Conservation (phyloP, 1,139 yeast genomes). For the Blastobotrys serpentis region DNA sequence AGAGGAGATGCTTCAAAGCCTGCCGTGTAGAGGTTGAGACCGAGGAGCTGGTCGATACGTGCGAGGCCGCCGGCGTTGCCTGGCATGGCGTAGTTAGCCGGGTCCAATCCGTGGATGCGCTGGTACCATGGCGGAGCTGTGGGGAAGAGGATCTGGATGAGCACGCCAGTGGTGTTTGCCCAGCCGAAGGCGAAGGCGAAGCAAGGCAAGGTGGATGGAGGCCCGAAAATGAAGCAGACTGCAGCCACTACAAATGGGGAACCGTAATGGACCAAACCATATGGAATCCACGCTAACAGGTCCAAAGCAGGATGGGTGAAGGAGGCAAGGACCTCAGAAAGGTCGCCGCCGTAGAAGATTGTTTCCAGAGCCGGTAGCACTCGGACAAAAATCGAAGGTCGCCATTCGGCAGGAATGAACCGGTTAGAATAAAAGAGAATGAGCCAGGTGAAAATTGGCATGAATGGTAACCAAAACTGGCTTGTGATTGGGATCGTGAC, state of each 20-base stretch:
- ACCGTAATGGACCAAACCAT: slow-evolving; percentile 86
- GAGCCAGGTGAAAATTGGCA: slow-evolving; percentile 88
- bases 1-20: slow-evolving; percentile 86
- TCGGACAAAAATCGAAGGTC: slow-evolving; percentile 89
- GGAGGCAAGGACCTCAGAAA: slow-evolving; percentile 82
- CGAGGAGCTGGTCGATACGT: slow-evolving; percentile 78
- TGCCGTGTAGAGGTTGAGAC: slow-evolving; percentile 82
- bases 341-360: slow-evolving; percentile 87
- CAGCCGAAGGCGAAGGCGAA: slow-evolving; percentile 97
- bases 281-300: slow-evolving; percentile 92
- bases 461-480: slow-evolving; percentile 81
- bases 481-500: slow-evolving; percentile 60
- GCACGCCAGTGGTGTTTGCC: slow-evolving; percentile 85
- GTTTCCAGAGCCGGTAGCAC: slow-evolving; percentile 94
- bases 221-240: slow-evolving; percentile 80
- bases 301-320: slow-evolving; percentile 68
- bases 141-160: slow-evolving; percentile 79
- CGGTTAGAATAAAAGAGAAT: slow-evolving; percentile 78
- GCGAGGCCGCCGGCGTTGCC: slow-evolving; percentile 98
- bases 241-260: slow-evolving; percentile 87
- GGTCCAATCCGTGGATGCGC: slow-evolving; percentile 75
- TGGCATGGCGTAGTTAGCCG: slow-evolving; percentile 87
- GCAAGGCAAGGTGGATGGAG: slow-evolving; percentile 83
- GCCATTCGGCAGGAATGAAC: slow-evolving; percentile 70
- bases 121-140: slow-evolving; percentile 99